A percentile compares a stretch with the other conserved stretches of the same genome.
Evolutionary conservation across 2,329 filamentous ascomycete species (phyloP).

Genomic region (Neofusicoccum laricinum): DNA sequence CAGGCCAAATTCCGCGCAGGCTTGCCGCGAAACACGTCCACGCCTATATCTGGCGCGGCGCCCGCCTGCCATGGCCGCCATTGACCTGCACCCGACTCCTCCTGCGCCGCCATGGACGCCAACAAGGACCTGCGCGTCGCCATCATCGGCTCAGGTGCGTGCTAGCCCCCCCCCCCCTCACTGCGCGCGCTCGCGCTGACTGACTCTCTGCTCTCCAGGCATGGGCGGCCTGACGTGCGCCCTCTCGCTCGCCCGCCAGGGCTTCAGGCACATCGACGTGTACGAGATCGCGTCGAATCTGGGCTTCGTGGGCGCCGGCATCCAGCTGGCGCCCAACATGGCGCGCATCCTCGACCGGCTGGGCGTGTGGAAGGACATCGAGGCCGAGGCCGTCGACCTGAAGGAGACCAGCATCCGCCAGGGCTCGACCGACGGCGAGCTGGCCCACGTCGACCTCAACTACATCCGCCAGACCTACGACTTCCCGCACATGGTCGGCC

Average conservation of each 20-base stretch:
- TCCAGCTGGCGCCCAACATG: constrained; percentile 82
- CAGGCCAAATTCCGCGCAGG: neutral
- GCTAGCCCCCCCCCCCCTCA: neutral
- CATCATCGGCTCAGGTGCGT: constrained; percentile 14
- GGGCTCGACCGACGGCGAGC: constrained; percentile 65
- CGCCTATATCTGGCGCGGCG: neutral
- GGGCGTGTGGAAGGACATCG: constrained; percentile 70
- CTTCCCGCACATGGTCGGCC: constrained; percentile 77
- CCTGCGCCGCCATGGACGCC: neutral
- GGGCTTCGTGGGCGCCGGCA: constrained; percentile 80
- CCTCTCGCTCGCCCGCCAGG: constrained; percentile 70
- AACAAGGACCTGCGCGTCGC: constrained; percentile 14
- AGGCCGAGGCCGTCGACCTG: constrained; percentile 67
- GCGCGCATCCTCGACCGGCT: constrained; percentile 70
- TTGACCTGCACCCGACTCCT: neutral
- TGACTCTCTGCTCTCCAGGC: constrained; percentile 44
- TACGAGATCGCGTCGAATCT: constrained; percentile 71
- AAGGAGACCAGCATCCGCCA: constrained; percentile 71
- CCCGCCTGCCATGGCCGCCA: constrained; percentile 5
- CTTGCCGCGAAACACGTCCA: neutral
- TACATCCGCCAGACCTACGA: constrained; percentile 67
- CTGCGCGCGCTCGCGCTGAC: neutral
- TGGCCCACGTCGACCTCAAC: constrained; percentile 67
- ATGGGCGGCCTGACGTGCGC: constrained; percentile 76
- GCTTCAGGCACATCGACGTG: constrained; percentile 70